Evolutionary conservation across 768 basidiomycete genomes (phyloP).

Genomic region (Kwoniella mangroviensis): DNA sequence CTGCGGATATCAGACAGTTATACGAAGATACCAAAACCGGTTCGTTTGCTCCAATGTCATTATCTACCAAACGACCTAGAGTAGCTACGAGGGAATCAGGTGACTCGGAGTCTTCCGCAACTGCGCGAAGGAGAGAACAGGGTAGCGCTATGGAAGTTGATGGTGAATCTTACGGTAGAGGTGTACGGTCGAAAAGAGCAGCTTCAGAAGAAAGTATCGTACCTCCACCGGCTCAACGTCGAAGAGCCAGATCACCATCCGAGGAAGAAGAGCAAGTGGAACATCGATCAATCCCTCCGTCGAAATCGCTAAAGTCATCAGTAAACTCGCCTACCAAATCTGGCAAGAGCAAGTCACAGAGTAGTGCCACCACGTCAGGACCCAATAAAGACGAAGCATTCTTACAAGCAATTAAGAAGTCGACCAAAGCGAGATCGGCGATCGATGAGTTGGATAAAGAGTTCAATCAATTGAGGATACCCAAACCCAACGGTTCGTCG

Average conservation of each 20-base stretch:
- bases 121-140: background rate
- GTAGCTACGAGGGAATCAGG: constrained; percentile 18
- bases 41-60: background rate
- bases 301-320: constrained; percentile 3
- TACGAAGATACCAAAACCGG: constrained; percentile 45
- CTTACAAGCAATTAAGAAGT: constrained; percentile 48
- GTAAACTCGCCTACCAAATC: constrained; percentile 4
- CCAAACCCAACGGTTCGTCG: constrained; percentile 33
- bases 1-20: constrained; percentile 38
- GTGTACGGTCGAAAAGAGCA: constrained; percentile 27
- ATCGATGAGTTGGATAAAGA: constrained; percentile 55
- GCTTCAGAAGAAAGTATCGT: constrained; percentile 5
- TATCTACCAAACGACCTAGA: constrained; percentile 5
- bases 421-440: constrained; percentile 45
- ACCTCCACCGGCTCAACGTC: constrained; percentile 25
- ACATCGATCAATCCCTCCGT: background rate
- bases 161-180: constrained; percentile 36
- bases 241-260: constrained; percentile 22
- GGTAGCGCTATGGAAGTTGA: constrained; percentile 31
- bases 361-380: background rate
- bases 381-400: constrained; percentile 48
- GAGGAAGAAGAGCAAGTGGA: constrained; percentile 33
- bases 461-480: constrained; percentile 54
- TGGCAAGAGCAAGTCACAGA: constrained; percentile 2
- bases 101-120: background rate